phyloP scores from a whole-genome alignment of 768 basidiomycete species.

The Agaricus blazei region DNA sequence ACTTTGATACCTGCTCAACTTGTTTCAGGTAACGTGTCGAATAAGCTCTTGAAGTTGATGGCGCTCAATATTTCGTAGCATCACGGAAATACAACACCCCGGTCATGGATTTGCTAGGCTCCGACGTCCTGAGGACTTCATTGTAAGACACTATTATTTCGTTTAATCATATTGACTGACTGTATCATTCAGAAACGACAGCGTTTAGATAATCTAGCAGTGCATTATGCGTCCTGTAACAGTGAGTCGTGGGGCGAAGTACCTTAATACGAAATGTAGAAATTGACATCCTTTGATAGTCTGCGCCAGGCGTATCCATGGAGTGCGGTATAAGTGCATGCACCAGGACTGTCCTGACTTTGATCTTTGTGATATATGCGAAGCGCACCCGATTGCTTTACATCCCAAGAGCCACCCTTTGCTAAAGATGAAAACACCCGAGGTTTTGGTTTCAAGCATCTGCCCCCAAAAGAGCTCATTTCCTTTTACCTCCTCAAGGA shows the following conservation, averaged over 20 bases:
- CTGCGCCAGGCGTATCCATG: constrained; percentile 5
- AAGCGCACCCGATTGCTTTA: constrained; percentile 71
- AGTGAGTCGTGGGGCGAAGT: constrained; percentile 29
- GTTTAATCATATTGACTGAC: neutral
- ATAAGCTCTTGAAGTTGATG: neutral
- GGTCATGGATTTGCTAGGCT: constrained; percentile 69
- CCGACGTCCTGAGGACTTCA: constrained; percentile 44
- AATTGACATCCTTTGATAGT: constrained; percentile 5
- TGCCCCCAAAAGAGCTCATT: constrained; percentile 9
- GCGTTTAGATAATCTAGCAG: constrained; percentile 4
- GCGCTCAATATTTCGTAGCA: constrained; percentile 30
- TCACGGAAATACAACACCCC: constrained; percentile 72
- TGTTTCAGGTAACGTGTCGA: constrained; percentile 53
- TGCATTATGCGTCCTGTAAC: constrained; percentile 61
- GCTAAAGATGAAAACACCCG: constrained; percentile 62
- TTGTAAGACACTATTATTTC: constrained; percentile 35
- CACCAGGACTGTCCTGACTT: constrained; percentile 73
- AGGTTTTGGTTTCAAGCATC: constrained; percentile 35
- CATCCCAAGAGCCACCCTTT: constrained; percentile 71
- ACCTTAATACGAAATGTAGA: neutral
- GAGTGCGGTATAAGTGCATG: constrained; percentile 54
- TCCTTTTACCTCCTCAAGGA: neutral
- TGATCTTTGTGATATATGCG: constrained; percentile 76
- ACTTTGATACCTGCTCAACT: constrained; percentile 69
- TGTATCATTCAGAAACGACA: constrained; percentile 19